phyloP scores from a whole-genome alignment of 2,329 filamentous ascomycete genomes.

The Fusarium nematophilum region DNA sequence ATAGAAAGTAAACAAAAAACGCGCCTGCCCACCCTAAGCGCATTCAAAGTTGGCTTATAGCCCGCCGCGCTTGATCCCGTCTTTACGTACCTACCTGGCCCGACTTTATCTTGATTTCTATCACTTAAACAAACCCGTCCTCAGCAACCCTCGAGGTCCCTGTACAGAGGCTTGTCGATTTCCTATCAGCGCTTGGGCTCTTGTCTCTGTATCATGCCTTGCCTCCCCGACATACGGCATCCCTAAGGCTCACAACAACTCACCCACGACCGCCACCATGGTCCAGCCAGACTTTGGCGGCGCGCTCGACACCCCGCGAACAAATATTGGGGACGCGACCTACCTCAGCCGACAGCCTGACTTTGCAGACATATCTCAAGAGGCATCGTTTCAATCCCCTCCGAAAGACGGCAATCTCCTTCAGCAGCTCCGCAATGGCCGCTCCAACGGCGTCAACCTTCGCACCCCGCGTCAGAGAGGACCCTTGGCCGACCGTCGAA shows the following conservation, averaged over 20 bases:
- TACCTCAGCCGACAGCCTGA: conserved; percentile 77
- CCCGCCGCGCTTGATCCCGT: conserved; percentile 34
- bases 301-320: conserved; percentile 86
- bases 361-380: conserved; percentile 83
- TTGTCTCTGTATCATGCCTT: conserved; percentile 36
- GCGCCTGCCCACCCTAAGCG: conserved; percentile 44
- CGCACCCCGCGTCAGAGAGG: conserved; percentile 79
- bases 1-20: conserved; percentile 58
- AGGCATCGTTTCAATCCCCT: conserved; percentile 87
- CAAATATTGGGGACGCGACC: conserved; percentile 85
- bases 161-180: conserved; percentile 7
- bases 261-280: conserved; percentile 58
- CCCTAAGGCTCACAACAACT: conserved; percentile 32
- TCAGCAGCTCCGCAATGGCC: conserved; percentile 77
- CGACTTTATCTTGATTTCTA: conserved; percentile 31
- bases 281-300: conserved; percentile 70
- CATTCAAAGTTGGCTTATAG: conserved; percentile 23
- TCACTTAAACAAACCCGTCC: conserved; percentile 35
- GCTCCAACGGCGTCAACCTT: conserved; percentile 66
- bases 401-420: conserved; percentile 76
- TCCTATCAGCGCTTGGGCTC: background rate
- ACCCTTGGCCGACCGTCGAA: conserved; percentile 77
- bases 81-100: conserved; percentile 25
- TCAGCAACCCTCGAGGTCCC: conserved; percentile 14
- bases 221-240: conserved; percentile 24